A percentile compares a stretch with the other conserved stretches of the same genome.
phyloP scores from a whole-genome alignment of 441 rosid species.

The Aquilaria agallochum region DNA sequence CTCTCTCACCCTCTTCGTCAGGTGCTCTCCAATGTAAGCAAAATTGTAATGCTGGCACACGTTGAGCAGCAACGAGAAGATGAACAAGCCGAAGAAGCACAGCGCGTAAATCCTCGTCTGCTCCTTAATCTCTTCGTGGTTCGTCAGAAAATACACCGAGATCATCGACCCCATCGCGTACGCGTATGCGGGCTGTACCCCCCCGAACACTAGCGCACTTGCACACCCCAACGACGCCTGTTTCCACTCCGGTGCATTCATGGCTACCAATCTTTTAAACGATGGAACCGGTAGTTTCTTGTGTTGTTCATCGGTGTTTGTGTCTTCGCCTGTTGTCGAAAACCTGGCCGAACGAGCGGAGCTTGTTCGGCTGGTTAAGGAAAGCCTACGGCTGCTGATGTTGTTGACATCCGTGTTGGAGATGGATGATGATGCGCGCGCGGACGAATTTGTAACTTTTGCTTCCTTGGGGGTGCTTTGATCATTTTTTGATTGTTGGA shows the following conservation, averaged over 20 bases:
- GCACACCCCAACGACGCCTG: slow-evolving; percentile 56
- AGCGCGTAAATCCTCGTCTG: slow-evolving; percentile 45
- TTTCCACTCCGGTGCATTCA: slow-evolving; percentile 74
- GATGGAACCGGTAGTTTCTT: slow-evolving; percentile 34
- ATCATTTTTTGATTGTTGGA: slow-evolving; percentile 44
- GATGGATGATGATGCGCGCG: slow-evolving; percentile 11
- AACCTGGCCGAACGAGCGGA: slow-evolving; percentile 39
- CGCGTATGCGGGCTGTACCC: slow-evolving; percentile 62
- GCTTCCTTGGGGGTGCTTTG: slow-evolving; percentile 9
- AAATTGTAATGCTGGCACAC: slow-evolving; percentile 63
- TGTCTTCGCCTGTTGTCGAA: slow-evolving; percentile 5
- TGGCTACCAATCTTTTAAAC: slow-evolving; percentile 46
- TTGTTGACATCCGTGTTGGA: slow-evolving; percentile 31
- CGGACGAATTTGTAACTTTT: not conserved
- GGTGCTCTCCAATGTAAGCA: slow-evolving; percentile 60
- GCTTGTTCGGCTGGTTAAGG: slow-evolving; percentile 51
- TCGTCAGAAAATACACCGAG: slow-evolving; percentile 50
- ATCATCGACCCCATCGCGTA: slow-evolving; percentile 62
- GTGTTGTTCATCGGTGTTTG: slow-evolving; percentile 13
- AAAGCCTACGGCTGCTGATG: slow-evolving; percentile 41
- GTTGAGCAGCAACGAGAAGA: slow-evolving; percentile 44
- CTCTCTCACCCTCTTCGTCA: slow-evolving; percentile 69
- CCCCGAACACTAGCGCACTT: slow-evolving; percentile 58
- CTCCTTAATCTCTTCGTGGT: slow-evolving; percentile 57
- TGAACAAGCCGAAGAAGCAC: slow-evolving; percentile 43